These are phyloP conservation scores for Flaveria robusta DNA, from an alignment of 129 eudicot species.

Conservation along the genomic window DNA sequence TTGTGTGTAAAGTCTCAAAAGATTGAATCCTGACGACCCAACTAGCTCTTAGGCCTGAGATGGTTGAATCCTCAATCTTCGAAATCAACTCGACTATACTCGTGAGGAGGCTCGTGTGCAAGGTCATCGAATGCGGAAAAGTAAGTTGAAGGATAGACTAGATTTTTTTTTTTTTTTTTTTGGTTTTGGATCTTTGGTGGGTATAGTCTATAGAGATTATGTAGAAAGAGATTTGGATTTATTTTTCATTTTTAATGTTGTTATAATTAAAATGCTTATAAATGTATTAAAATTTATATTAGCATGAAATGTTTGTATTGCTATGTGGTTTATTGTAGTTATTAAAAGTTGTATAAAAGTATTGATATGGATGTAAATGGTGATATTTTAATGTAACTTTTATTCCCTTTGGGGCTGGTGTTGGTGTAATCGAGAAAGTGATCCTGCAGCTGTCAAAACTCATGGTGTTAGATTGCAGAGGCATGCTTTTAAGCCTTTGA, in stretches of 20 bases:
- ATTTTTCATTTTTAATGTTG: constrained; percentile 3
- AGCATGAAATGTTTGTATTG: constrained; percentile 16
- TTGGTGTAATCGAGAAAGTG: constrained; percentile 1
- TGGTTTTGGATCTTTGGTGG: constrained; percentile 6
- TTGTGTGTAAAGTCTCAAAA: background rate
- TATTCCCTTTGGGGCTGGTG: background rate
- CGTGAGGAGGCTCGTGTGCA: background rate
- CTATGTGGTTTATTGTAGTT: constrained; percentile 7
- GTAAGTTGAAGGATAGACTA: background rate
- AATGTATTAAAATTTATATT: constrained; percentile 6
- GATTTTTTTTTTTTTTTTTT: background rate
- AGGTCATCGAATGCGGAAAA: background rate
- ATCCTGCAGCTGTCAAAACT: background rate
- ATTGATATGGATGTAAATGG: background rate
- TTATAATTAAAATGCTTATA: constrained; percentile 15
- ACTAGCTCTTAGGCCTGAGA: background rate
- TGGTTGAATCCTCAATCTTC: background rate
- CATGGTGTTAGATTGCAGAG: background rate
- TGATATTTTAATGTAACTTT: background rate
- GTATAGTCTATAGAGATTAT: constrained; percentile 11
- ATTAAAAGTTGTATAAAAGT: background rate
- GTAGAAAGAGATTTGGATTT: constrained; percentile 13
- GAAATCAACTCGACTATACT: background rate
- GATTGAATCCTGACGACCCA: background rate
- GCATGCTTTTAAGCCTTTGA: constrained; percentile 15